Conservation (phyloP, 78 protist species). For the Paratrimastix pyriformis region DNA sequence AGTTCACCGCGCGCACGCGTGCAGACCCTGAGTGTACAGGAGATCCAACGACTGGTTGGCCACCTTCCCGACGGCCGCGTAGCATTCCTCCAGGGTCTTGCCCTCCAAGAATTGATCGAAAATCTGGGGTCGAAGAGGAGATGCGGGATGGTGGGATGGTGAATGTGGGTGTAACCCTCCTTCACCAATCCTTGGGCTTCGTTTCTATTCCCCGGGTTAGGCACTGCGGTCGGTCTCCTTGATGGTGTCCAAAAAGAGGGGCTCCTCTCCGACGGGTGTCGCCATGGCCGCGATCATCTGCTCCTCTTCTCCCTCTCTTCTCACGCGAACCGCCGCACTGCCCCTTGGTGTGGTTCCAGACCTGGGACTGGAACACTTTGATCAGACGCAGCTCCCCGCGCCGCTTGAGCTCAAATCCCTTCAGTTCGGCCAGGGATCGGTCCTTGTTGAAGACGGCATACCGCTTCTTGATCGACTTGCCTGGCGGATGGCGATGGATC, state of each 20-base stretch:
- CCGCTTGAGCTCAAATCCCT: conserved; percentile 97
- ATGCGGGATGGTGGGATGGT: background rate
- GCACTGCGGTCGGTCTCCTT: background rate
- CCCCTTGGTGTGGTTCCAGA: too few relatives aligned
- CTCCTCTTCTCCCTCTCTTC: background rate
- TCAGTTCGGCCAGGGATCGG: conserved; percentile 87
- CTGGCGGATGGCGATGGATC: too few relatives aligned
- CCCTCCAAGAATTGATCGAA: conserved; percentile 50
- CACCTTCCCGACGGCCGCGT: conserved; percentile 67
- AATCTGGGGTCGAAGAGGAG: conserved; percentile 11
- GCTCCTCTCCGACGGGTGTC: background rate
- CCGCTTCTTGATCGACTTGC: conserved; percentile 31
- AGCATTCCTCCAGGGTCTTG: conserved; percentile 60
- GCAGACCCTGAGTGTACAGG: conserved; percentile 61
- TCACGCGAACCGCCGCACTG: background rate
- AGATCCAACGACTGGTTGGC: conserved; percentile 84
- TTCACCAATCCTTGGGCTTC: too few relatives aligned
- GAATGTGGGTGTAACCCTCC: background rate
- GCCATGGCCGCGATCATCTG: background rate
- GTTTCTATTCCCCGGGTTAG: too few relatives aligned
- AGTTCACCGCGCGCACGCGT: background rate
- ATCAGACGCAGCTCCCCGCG: conserved; percentile 94
- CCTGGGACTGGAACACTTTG: conserved; percentile 84
- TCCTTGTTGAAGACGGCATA: conserved; percentile 92
- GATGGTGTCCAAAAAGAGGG: too few relatives aligned